Evolutionary conservation across 495 filamentous ascomycete genomes (phyloP).

Genomic region (Penicillium odoratum): DNA sequence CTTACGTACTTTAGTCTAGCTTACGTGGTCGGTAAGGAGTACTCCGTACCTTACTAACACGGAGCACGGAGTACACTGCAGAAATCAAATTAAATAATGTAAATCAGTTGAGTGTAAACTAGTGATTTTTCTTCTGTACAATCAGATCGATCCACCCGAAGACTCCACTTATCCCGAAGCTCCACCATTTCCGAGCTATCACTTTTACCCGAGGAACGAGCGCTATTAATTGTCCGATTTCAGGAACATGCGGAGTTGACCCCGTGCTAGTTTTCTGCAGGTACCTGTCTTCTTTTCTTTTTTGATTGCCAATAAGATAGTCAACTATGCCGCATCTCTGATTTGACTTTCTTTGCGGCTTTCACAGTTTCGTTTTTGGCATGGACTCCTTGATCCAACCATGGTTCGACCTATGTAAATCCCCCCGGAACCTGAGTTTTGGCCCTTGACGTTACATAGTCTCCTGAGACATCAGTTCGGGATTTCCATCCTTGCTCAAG

Average conservation of each 20-base stretch:
- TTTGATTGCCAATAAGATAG: not conserved
- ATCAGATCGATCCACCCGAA: constrained; percentile 2
- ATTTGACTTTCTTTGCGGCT: constrained; percentile 16
- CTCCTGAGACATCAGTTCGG: constrained; percentile 11
- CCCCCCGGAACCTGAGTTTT: constrained; percentile 5
- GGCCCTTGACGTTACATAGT: constrained; percentile 18
- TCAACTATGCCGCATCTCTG: not conserved
- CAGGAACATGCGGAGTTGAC: not conserved
- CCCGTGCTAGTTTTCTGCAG: constrained; percentile 18
- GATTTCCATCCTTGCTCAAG: not conserved
- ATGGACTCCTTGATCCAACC: constrained; percentile 22
- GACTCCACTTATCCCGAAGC: constrained; percentile 3
- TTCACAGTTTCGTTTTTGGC: not conserved
- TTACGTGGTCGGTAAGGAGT: too few relatives aligned
- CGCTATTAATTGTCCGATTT: constrained; percentile 24
- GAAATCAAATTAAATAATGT: too few relatives aligned
- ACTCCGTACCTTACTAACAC: too few relatives aligned
- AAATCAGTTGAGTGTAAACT: not conserved
- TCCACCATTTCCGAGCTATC: constrained; percentile 10
- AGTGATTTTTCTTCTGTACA: not conserved
- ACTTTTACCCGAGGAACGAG: constrained; percentile 10
- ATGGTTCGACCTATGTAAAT: constrained; percentile 17
- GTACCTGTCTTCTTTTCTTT: constrained; percentile 14
- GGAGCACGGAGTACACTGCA: too few relatives aligned
- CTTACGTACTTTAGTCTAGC: too few relatives aligned